Percentiles rank a stretch among this genome's conserved stretches.
These are phyloP conservation scores for Isatis lusitanica DNA, from an alignment of 441 rosid species.

Conservation along the genomic window DNA sequence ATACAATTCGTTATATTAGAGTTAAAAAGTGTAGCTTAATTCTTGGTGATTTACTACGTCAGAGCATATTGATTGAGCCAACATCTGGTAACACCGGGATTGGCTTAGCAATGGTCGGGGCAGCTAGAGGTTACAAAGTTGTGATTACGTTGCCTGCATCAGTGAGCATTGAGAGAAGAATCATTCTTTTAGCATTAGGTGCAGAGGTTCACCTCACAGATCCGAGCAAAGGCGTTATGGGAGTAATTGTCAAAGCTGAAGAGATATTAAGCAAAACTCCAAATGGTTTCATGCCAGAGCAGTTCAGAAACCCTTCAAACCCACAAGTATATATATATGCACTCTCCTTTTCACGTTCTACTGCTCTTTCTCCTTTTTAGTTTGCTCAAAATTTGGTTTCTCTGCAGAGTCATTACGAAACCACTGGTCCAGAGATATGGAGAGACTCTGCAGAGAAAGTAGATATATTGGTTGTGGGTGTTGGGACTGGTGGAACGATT, in stretches of 20 bases:
- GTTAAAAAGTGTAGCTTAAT: not conserved
- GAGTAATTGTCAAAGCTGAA: conserved; percentile 43
- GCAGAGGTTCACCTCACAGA: conserved; percentile 65
- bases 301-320: conserved; percentile 66
- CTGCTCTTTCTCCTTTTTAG: not conserved
- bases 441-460: conserved; percentile 68
- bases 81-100: conserved; percentile 84
- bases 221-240: conserved; percentile 46
- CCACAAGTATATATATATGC: conserved; percentile 34
- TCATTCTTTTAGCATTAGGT: conserved; percentile 66
- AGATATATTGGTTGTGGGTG: conserved; percentile 63
- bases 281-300: conserved; percentile 51
- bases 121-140: conserved; percentile 68
- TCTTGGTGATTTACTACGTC: conserved; percentile 2
- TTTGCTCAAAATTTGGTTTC: not conserved
- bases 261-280: conserved; percentile 64
- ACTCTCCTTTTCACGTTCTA: conserved; percentile 2
- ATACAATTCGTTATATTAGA: not conserved
- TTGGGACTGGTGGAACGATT: conserved; percentile 86
- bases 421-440: conserved; percentile 96
- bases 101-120: conserved; percentile 70
- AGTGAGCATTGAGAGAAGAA: conserved; percentile 60
- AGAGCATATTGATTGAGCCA: conserved; percentile 62
- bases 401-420: conserved; percentile 67
- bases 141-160: conserved; percentile 55